These are phyloP conservation scores for Microdochium nivale DNA, from an alignment of 2,329 filamentous ascomycete genomes.

Conservation along the genomic window DNA sequence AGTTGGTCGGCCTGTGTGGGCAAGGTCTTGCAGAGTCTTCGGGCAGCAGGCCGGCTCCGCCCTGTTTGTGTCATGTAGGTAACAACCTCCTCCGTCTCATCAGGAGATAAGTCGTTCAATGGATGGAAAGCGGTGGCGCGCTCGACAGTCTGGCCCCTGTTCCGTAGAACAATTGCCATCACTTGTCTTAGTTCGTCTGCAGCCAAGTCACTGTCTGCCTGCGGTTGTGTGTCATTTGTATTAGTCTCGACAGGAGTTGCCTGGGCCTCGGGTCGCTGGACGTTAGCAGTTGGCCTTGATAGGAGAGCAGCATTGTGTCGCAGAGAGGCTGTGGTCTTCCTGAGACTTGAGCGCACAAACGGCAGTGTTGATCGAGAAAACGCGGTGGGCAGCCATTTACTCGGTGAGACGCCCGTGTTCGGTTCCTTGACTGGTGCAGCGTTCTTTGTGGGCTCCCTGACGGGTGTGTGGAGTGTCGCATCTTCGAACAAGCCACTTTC, in stretches of 20 bases:
- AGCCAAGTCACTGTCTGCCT: neutral
- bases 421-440: neutral
- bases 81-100: neutral
- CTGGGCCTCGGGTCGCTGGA: neutral
- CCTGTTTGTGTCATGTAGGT: neutral
- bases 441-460: neutral
- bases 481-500: constrained; percentile 25
- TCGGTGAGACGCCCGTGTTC: neutral
- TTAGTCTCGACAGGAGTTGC: neutral
- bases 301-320: neutral
- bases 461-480: constrained; percentile 20
- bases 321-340: neutral
- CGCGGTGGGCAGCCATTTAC: neutral
- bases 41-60: neutral
- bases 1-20: neutral
- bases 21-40: neutral
- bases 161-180: neutral
- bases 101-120: neutral
- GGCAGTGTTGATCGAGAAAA: neutral
- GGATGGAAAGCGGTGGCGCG: neutral
- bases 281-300: neutral
- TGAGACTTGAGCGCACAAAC: neutral
- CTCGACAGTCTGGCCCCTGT: neutral
- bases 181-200: neutral
- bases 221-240: neutral